Evolutionary conservation across 2,329 filamentous ascomycete species (phyloP), one percentile per base, ranked within the genome.

Genomic region (Verticillium dahliae): DNA sequence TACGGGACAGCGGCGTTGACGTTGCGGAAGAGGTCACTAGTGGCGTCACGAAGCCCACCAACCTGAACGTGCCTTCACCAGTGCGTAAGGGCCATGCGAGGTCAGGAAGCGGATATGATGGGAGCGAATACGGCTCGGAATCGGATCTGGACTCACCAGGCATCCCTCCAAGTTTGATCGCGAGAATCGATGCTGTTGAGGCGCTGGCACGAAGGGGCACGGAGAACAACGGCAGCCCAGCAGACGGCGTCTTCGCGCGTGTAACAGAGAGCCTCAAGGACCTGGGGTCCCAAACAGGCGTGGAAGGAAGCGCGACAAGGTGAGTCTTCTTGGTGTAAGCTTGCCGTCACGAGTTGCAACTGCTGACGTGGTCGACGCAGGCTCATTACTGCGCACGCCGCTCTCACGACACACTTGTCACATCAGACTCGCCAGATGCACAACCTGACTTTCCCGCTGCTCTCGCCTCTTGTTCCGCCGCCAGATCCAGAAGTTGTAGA

Each of bases 341-440:
- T 31, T 31, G 22, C 18, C 7, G 4, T 27, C 45, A 9, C 45
- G 62, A 7, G 31, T 35, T 13, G 27, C n/a, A 22, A 22, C 7
- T 11, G 15, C 52, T 61, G 37, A 62, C 33, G 58, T 54, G 27
- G 41, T 41, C 10, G 39, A 6, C 37, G 41, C 68, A 92, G 89
- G 69, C 78, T 92, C 65, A 90, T 90, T 71, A 92, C 89, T 54
- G 87, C 90, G 38, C 89, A 92, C 72, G 85, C 88, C 34, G 89
- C 90, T 14, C 78, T 92, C 57, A 87, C 90, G 56, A 89, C 89
- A 22, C 89, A 95, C 70, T 79, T 94, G 55, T 81, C 82, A 14
- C 87, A 92, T 73, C 90, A 94, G 75, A 88, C 89, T 58, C 88
- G 90, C 60, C 86, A 88, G 64, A 78, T 95, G 10, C 90, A 92